A percentile compares a stretch with the other conserved stretches of the same genome.
Conservation (phyloP, 2,329 filamentous ascomycete genomes). For the Nannizziopsis arthrosporioides region DNA sequence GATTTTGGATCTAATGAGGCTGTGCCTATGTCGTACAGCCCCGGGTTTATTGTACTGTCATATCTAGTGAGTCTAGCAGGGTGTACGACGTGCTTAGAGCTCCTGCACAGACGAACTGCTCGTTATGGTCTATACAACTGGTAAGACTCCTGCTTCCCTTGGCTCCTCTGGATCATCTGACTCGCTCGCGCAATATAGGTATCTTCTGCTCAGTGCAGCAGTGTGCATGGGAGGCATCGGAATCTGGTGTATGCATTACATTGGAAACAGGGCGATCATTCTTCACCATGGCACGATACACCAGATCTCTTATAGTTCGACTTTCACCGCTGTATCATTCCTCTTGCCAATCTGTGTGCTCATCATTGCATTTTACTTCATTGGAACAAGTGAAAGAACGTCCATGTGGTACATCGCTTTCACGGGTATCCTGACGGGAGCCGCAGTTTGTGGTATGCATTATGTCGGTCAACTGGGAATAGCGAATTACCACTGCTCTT, state of each 20-base stretch:
- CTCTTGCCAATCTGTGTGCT: conserved; percentile 68
- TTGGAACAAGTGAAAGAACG: conserved; percentile 49
- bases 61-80: conserved; percentile 63
- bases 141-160: conserved; percentile 34
- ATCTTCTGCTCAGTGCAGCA: conserved; percentile 52
- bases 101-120: conserved; percentile 65
- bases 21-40: conserved; percentile 32
- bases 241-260: conserved; percentile 73
- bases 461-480: conserved; percentile 79
- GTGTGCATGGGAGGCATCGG: conserved; percentile 62
- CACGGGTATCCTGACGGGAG: conserved; percentile 59
- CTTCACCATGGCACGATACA: conserved; percentile 52
- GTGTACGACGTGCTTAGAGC: conserved; percentile 65
- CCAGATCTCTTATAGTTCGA: conserved; percentile 62
- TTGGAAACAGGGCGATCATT: conserved; percentile 68
- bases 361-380: conserved; percentile 57
- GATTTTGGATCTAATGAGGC: conserved; percentile 1
- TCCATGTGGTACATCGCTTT: conserved; percentile 48
- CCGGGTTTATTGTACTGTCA: conserved; percentile 56
- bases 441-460: conserved; percentile 74
- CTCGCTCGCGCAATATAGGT: conserved; percentile 17
- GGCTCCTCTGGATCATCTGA: conserved; percentile 1
- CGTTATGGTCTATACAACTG: conserved; percentile 57
- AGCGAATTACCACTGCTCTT: conserved; percentile 59
- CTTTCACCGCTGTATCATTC: conserved; percentile 64